Conservation (phyloP, 208 protist genomes). For the Trypanosoma theileri region DNA sequence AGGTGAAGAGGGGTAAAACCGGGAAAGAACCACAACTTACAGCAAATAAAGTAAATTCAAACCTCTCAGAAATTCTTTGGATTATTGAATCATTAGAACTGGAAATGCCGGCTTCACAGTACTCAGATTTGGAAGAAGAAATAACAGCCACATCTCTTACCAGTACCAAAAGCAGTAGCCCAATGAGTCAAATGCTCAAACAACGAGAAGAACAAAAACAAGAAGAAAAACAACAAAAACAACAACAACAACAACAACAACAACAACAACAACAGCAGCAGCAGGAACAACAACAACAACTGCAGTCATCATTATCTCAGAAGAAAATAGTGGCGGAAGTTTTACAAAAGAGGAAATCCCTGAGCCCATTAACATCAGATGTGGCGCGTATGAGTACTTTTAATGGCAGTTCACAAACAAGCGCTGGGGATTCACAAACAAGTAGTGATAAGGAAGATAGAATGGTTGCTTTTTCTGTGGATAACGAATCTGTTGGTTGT, state of each 20-base stretch:
- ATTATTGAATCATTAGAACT: constrained; percentile 27
- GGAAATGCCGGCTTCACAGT: background rate
- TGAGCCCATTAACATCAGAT: too few species aligned
- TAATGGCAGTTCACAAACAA: background rate
- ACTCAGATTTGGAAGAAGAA: constrained; percentile 9
- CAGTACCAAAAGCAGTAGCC: background rate
- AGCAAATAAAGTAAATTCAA: constrained; percentile 13
- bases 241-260: background rate
- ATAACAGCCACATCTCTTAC: background rate
- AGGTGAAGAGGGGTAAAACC: background rate
- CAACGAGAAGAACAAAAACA: background rate
- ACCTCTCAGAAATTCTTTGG: constrained; percentile 29
- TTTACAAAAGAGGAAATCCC: too few species aligned
- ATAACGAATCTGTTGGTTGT: constrained; percentile 14
- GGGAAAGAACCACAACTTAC: background rate
- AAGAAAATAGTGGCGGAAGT: too few species aligned
- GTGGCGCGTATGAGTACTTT: too few species aligned
- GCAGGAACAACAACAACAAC: background rate
- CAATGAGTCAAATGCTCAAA: background rate
- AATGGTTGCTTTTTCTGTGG: constrained; percentile 23
- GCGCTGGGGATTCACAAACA: background rate
- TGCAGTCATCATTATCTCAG: too few species aligned
- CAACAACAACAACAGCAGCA: background rate
- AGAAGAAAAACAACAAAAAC: background rate
- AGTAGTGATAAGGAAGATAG: constrained; percentile 7